Evolutionary conservation across 2,329 filamentous ascomycete genomes (phyloP).

Genomic region (Sporothrix luriei): DNA sequence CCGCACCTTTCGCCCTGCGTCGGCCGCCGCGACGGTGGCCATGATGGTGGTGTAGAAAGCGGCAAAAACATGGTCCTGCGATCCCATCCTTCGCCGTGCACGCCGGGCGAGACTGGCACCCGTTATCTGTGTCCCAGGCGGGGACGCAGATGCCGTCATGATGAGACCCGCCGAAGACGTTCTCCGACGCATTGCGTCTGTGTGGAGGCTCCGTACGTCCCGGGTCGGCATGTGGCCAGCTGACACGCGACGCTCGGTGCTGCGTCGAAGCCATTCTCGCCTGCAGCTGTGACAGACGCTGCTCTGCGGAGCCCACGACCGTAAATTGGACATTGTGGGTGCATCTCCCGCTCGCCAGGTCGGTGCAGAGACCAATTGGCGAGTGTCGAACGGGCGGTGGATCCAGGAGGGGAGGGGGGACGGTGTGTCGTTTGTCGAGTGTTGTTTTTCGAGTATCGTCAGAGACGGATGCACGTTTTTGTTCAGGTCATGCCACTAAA

Average conservation of each 20-base stretch:
- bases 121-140: background rate
- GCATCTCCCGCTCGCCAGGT: constrained; percentile 40
- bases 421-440: background rate
- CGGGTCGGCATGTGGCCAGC: background rate
- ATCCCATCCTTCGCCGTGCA: constrained; percentile 53
- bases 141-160: background rate
- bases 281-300: constrained; percentile 67
- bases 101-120: constrained; percentile 39
- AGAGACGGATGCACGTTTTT: constrained; percentile 19
- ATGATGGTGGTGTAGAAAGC: constrained; percentile 69
- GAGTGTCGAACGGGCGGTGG: background rate
- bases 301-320: constrained; percentile 67
- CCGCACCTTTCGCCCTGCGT: constrained; percentile 61
- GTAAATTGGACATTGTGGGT: constrained; percentile 65
- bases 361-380: background rate
- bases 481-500: constrained; percentile 34
- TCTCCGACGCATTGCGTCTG: constrained; percentile 52
- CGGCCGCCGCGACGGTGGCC: constrained; percentile 64
- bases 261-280: constrained; percentile 52
- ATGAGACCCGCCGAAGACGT: constrained; percentile 44
- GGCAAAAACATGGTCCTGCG: constrained; percentile 59
- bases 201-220: constrained; percentile 2
- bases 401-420: background rate
- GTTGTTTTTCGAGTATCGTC: constrained; percentile 16
- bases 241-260: constrained; percentile 42